A percentile compares a stretch with the other conserved stretches of the same genome.
Evolutionary conservation across 345 rosid species (phyloP).

Genomic region (Populus ilicifolia): DNA sequence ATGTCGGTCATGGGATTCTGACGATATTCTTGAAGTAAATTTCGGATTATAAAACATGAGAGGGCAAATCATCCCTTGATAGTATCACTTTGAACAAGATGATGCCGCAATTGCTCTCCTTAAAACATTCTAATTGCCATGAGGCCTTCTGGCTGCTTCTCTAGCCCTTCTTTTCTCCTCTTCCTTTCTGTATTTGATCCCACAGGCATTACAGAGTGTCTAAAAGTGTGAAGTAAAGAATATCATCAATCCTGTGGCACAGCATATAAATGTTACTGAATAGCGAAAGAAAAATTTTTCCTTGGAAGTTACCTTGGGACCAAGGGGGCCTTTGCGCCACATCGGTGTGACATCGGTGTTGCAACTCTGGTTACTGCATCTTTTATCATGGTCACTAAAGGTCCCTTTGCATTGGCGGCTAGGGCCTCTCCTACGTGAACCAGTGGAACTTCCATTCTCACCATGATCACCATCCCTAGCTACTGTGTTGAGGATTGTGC

Average conservation of each 20-base stretch:
- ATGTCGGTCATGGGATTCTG: background rate
- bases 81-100: too few species aligned
- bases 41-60: too few species aligned
- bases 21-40: too few species aligned
- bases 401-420: background rate
- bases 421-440: too few species aligned
- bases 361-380: background rate
- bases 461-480: too few species aligned
- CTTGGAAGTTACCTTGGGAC: background rate
- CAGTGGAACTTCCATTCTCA: too few species aligned
- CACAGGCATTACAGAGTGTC: background rate
- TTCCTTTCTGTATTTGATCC: background rate
- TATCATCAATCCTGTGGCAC: background rate
- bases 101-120: too few species aligned
- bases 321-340: slow-evolving; percentile 8
- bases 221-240: background rate
- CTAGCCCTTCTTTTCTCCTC: background rate
- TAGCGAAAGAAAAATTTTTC: background rate
- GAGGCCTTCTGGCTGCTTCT: background rate
- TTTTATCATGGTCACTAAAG: background rate
- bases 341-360: background rate
- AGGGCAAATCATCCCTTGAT: too few species aligned
- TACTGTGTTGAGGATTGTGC: too few species aligned
- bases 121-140: too few species aligned
- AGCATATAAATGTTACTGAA: background rate